Percentiles rank a stretch among this genome's conserved stretches.
phyloP scores from a whole-genome alignment of 352 stramenopile species.

The Globisporangium splendens region DNA sequence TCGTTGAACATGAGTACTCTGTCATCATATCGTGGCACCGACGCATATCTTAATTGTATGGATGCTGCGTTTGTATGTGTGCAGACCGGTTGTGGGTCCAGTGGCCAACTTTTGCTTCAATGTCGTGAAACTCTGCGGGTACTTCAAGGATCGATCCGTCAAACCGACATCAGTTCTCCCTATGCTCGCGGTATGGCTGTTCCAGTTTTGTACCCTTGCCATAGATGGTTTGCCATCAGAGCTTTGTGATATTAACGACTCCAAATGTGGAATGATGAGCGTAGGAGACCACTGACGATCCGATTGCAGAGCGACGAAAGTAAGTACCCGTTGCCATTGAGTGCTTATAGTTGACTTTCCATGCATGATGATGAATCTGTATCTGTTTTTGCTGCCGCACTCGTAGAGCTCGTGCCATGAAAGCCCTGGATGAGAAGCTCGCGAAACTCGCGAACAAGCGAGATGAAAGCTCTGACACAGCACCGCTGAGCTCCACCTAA shows the following conservation, averaged over 20 bases:
- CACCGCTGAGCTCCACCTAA: too few relatives aligned
- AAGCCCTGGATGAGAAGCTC: constrained; percentile 85
- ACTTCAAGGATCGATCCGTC: constrained; percentile 73
- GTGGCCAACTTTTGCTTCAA: constrained; percentile 80
- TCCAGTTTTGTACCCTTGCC: too few relatives aligned
- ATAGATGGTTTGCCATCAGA: neutral
- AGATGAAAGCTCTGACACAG: constrained; percentile 4
- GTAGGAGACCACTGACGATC: constrained; percentile 57
- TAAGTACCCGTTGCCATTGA: too few relatives aligned
- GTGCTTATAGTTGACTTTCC: too few relatives aligned
- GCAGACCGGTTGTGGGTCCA: constrained; percentile 55
- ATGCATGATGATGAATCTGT: too few relatives aligned
- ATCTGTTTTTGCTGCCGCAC: neutral
- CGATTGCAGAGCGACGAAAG: constrained; percentile 86
- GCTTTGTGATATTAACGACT: neutral
- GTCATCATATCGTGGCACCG: neutral
- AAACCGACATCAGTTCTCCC: constrained; percentile 61
- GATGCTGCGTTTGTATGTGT: constrained; percentile 2
- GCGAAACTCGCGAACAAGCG: constrained; percentile 66
- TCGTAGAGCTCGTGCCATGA: constrained; percentile 77
- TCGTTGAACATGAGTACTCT: constrained; percentile 1
- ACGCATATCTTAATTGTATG: constrained; percentile 3
- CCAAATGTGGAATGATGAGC: too few relatives aligned
- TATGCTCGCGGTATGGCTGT: constrained; percentile 48
- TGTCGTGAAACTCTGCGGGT: constrained; percentile 80